Conservation (phyloP, 345 rosid species). For the Eutrema yunnanense region DNA sequence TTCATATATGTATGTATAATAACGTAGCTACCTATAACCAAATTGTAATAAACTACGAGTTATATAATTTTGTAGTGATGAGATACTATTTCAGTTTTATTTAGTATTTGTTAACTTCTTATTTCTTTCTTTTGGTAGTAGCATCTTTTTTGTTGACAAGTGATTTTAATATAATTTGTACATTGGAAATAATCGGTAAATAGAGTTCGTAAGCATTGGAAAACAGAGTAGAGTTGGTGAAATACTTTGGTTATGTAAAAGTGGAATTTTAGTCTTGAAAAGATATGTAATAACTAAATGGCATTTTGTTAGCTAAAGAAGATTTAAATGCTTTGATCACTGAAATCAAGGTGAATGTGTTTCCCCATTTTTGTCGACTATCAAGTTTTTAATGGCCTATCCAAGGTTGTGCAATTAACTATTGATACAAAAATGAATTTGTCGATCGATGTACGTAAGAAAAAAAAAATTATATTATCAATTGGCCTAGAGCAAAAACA, state of each 20-base stretch:
- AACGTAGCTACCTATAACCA: slow-evolving; percentile 7
- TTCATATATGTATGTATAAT: slow-evolving; percentile 11
- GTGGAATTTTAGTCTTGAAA: neutral
- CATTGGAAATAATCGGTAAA: slow-evolving; percentile 5
- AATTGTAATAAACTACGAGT: slow-evolving; percentile 14
- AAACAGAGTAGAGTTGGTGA: slow-evolving; percentile 1
- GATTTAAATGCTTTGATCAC: slow-evolving; percentile 11
- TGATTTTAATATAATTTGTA: neutral
- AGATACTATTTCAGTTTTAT: neutral
- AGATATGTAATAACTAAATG: neutral
- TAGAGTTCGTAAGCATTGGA: neutral
- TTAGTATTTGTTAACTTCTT: neutral
- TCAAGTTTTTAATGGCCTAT: neutral
- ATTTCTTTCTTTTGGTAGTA: neutral
- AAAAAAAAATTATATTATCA: neutral
- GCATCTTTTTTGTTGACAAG: neutral
- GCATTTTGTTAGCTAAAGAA: neutral
- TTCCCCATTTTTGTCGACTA: neutral
- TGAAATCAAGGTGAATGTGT: slow-evolving; percentile 19
- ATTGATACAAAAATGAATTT: neutral
- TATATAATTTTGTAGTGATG: neutral
- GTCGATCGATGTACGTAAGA: no score
- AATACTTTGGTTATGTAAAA: neutral
- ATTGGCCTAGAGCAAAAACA: neutral
- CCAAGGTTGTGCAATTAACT: neutral